phyloP scores from a whole-genome alignment of 805 yeast species.

The Zygosaccharomyces rouxii region DNA sequence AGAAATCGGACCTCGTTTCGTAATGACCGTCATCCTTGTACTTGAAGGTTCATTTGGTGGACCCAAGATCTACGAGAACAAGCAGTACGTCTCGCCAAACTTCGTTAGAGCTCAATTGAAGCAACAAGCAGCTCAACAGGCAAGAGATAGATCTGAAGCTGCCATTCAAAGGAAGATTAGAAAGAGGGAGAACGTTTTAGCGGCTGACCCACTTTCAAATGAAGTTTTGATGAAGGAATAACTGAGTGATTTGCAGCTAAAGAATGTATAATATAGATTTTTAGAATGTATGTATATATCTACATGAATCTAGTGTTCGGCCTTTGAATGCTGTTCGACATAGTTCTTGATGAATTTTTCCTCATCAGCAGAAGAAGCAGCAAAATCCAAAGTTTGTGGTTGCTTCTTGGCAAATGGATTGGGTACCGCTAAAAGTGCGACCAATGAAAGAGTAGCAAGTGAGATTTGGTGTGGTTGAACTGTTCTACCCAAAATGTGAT shows the following conservation, averaged over 20 bases:
- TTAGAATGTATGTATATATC: slow-evolving; percentile 1
- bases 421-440: slow-evolving; percentile 59
- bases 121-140: slow-evolving; percentile 74
- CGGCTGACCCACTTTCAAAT: slow-evolving; percentile 79
- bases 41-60: slow-evolving; percentile 97
- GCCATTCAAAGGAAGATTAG: slow-evolving; percentile 71
- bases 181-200: slow-evolving; percentile 67
- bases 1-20: slow-evolving; percentile 96
- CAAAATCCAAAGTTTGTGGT: slow-evolving; percentile 61
- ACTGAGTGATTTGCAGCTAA: not conserved
- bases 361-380: slow-evolving; percentile 81
- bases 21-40: slow-evolving; percentile 83
- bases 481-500: slow-evolving; percentile 76
- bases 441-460: slow-evolving; percentile 71
- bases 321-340: slow-evolving; percentile 42
- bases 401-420: slow-evolving; percentile 60
- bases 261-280: slow-evolving; percentile 2
- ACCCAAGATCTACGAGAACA: slow-evolving; percentile 94
- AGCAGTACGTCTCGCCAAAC: slow-evolving; percentile 95
- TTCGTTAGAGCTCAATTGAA: slow-evolving; percentile 84
- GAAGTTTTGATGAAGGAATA: slow-evolving; percentile 59
- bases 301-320: slow-evolving; percentile 4
- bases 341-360: slow-evolving; percentile 78
- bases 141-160: slow-evolving; percentile 72
- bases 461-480: slow-evolving; percentile 84